Conservation (phyloP, 768 basidiomycete species). For the Termitomyces sp. region DNA sequence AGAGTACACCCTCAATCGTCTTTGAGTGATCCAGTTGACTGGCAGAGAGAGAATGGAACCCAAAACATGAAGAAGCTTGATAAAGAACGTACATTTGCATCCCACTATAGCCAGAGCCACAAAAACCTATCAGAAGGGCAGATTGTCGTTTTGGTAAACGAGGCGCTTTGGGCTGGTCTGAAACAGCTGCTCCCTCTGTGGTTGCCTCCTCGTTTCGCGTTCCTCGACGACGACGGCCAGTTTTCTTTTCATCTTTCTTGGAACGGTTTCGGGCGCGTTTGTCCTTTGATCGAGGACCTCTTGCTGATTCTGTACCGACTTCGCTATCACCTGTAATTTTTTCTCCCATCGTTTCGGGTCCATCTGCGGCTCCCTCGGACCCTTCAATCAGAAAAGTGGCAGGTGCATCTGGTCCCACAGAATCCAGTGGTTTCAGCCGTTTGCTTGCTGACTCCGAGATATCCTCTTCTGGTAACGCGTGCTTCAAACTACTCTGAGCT, state of each 20-base stretch:
- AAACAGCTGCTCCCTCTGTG: slow-evolving; percentile 16
- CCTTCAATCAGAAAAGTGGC: background rate
- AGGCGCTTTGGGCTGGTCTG: slow-evolving; percentile 37
- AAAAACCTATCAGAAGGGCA: slow-evolving; percentile 84
- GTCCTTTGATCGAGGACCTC: background rate
- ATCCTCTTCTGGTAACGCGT: slow-evolving; percentile 2
- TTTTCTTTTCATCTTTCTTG: slow-evolving; percentile 30
- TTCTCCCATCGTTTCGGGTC: background rate
- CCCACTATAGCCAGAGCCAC: slow-evolving; percentile 87
- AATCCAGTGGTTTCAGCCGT: slow-evolving; percentile 7
- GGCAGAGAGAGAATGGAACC: slow-evolving; percentile 6
- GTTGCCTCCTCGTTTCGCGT: slow-evolving; percentile 29
- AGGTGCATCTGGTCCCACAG: background rate
- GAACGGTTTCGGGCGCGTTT: slow-evolving; percentile 20
- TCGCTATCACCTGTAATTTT: background rate
- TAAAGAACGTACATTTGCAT: slow-evolving; percentile 83
- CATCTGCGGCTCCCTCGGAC: background rate
- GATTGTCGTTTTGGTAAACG: slow-evolving; percentile 81
- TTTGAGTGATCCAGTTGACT: slow-evolving; percentile 64
- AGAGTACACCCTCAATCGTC: slow-evolving; percentile 90
- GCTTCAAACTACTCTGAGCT: slow-evolving; percentile 8
- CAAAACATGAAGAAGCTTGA: background rate
- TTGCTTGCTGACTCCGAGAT: slow-evolving; percentile 4
- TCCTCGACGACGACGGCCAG: slow-evolving; percentile 37
- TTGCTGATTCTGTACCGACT: background rate